Evolutionary conservation across 441 rosid species (phyloP).

Genomic region (Flueggea neowawraea): DNA sequence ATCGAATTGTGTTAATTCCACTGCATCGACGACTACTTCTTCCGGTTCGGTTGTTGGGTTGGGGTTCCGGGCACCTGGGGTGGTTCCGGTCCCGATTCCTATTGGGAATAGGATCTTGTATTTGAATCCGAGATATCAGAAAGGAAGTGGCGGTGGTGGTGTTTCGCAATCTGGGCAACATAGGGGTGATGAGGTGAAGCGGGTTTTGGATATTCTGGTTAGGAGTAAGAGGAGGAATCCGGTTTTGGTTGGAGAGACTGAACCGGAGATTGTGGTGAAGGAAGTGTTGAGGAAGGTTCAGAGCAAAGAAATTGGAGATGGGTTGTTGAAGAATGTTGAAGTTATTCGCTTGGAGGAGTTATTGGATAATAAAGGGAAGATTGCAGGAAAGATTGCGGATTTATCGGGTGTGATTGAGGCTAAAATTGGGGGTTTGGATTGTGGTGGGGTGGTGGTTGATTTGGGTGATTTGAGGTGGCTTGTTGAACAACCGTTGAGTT

Average conservation of each 20-base stretch:
- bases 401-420: conserved; percentile 49
- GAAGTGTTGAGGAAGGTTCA: conserved; percentile 67
- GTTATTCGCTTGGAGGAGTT: conserved; percentile 64
- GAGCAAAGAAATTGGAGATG: conserved; percentile 55
- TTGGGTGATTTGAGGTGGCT: conserved; percentile 97
- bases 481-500: conserved; percentile 46
- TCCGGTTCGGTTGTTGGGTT: conserved; percentile 33
- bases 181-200: conserved; percentile 60
- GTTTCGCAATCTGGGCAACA: conserved; percentile 34
- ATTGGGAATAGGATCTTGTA: conserved; percentile 33
- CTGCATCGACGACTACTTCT: conserved; percentile 4
- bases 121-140: conserved; percentile 76
- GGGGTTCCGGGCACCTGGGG: conserved; percentile 48
- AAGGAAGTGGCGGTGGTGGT: conserved; percentile 14
- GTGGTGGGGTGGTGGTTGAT: conserved; percentile 67
- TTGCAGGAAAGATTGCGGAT: conserved; percentile 44
- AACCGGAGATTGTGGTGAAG: conserved; percentile 66
- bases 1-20: background rate
- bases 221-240: conserved; percentile 75
- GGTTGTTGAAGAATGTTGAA: conserved; percentile 47
- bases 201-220: conserved; percentile 58
- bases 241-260: conserved; percentile 82
- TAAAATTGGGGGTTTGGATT: conserved; percentile 31
- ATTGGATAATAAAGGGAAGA: conserved; percentile 40
- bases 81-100: conserved; percentile 14